Evolutionary conservation across 345 rosid species (phyloP).

Genomic region (Mallotus nudiflorus): DNA sequence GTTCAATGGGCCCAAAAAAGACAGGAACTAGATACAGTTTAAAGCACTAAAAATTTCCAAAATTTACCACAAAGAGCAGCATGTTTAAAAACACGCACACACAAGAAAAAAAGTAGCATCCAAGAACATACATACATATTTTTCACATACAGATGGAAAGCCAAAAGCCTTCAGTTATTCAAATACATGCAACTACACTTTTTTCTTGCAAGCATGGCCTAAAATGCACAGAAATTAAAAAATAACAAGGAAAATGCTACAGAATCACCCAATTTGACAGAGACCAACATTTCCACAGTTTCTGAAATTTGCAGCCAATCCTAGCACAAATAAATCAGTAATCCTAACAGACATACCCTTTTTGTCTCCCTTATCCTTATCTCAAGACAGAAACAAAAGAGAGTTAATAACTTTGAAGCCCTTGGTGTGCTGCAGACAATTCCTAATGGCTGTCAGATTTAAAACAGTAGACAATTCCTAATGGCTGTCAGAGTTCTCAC

Average conservation of each 20-base stretch:
- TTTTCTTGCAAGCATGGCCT: neutral
- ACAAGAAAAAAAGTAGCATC: neutral
- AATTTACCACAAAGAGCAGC: neutral
- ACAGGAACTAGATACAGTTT: neutral
- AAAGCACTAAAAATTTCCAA: conserved; percentile 6
- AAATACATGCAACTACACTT: conserved; percentile 5
- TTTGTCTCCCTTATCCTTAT: conserved; percentile 11
- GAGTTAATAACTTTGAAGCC: conserved; percentile 6
- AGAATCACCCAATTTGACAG: conserved; percentile 3
- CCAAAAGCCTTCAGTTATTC: neutral
- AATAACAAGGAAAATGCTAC: conserved; percentile 1
- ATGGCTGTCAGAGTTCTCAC: conserved; percentile 30
- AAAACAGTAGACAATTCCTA: conserved; percentile 22
- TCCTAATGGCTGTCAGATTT: conserved; percentile 32
- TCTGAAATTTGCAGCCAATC: conserved; percentile 5
- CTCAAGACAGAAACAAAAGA: conserved; percentile 4
- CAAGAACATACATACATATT: neutral
- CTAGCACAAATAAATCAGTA: neutral
- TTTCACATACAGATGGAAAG: neutral
- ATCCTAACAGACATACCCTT: neutral
- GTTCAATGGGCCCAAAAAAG: conserved; percentile 6
- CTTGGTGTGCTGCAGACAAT: conserved; percentile 22
- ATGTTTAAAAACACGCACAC: neutral
- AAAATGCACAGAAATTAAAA: neutral
- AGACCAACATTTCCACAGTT: conserved; percentile 11